Conservation (phyloP, 305 asterid genomes). For the Ilex paraguariensis region DNA sequence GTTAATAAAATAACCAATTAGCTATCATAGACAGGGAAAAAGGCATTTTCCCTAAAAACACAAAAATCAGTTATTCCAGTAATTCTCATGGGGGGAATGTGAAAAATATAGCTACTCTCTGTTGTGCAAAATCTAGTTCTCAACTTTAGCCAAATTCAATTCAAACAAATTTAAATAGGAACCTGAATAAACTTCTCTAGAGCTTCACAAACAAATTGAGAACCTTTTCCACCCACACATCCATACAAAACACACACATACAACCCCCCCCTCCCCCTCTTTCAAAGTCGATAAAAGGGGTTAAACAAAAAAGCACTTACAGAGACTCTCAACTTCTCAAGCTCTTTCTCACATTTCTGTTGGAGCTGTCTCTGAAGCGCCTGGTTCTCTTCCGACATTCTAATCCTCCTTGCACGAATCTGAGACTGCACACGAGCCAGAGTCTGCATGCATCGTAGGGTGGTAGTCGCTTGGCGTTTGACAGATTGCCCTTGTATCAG, state of each 20-base stretch:
- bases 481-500: constrained; percentile 67
- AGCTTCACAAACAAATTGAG: background rate
- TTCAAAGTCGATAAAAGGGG: background rate
- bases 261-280: no score
- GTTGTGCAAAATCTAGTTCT: background rate
- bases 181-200: background rate
- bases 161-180: background rate
- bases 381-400: constrained; percentile 58
- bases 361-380: constrained; percentile 65
- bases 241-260: background rate
- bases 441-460: constrained; percentile 66
- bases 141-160: background rate
- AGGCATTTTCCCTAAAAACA: no score
- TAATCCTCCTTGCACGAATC: constrained; percentile 58
- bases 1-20: no score
- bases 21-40: no score
- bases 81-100: no score
- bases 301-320: constrained; percentile 36
- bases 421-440: constrained; percentile 70
- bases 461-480: constrained; percentile 64
- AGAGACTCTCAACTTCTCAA: constrained; percentile 49
- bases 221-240: background rate
- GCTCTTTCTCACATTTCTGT: constrained; percentile 68
- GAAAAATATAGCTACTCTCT: no score
- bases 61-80: no score